Percentiles rank a stretch among this genome's conserved stretches.
Evolutionary conservation across 352 stramenopile species (phyloP).

Genomic region (Pythium vanterpoolii): DNA sequence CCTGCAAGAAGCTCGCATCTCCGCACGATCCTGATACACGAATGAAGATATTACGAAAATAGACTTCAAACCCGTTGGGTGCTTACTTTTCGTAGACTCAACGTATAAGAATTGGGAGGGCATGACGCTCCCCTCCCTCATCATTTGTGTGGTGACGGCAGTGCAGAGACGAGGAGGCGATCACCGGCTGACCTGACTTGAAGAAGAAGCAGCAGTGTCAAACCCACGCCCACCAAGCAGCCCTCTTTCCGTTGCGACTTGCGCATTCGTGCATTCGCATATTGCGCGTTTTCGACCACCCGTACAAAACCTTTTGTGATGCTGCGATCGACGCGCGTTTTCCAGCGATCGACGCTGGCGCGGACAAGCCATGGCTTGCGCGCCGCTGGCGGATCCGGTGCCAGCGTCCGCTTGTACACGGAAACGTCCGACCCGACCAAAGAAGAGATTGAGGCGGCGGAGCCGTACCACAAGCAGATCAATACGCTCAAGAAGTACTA

Average conservation of each 20-base stretch:
- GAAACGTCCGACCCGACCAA: slow-evolving; percentile 41
- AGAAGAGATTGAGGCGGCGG: slow-evolving; percentile 34
- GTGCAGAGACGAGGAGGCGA: slow-evolving; percentile 12
- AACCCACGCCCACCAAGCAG: slow-evolving; percentile 13
- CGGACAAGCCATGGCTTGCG: not conserved
- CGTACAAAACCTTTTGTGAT: not conserved
- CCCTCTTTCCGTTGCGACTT: not conserved
- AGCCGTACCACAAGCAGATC: slow-evolving; percentile 50
- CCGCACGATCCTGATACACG: slow-evolving; percentile 1
- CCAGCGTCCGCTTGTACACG: slow-evolving; percentile 9
- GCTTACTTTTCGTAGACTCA: not conserved
- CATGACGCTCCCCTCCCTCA: slow-evolving; percentile 5
- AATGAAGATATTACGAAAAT: slow-evolving; percentile 5
- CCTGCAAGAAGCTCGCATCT: not conserved
- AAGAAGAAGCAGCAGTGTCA: slow-evolving; percentile 13
- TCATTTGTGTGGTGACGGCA: slow-evolving; percentile 1
- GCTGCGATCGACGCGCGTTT: slow-evolving; percentile 10
- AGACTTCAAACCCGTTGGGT: not conserved
- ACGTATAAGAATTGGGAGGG: not conserved
- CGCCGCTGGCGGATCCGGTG: not conserved
- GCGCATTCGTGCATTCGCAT: slow-evolving; percentile 2
- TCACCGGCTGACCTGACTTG: slow-evolving; percentile 4
- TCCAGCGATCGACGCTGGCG: slow-evolving; percentile 20
- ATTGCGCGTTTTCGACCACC: not conserved
- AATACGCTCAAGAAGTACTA: slow-evolving; percentile 75